These are phyloP conservation scores for Annulohypoxylon truncatum DNA, from an alignment of 2,329 filamentous ascomycete genomes.

Conservation along the genomic window DNA sequence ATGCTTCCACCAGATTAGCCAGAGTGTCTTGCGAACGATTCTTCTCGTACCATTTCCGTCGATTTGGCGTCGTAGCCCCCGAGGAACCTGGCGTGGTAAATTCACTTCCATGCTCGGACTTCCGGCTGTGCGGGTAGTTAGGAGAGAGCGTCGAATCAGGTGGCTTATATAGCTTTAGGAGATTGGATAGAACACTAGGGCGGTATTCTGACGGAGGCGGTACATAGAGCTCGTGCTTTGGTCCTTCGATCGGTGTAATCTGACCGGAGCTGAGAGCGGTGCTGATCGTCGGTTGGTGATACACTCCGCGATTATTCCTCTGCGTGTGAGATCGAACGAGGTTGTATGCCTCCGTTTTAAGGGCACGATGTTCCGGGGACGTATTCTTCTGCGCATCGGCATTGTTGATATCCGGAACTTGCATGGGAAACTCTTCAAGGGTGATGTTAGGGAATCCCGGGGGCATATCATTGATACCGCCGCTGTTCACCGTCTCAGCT, in stretches of 20 bases:
- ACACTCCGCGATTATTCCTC: constrained; percentile 39
- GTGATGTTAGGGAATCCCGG: constrained; percentile 47
- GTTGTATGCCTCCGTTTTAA: constrained; percentile 55
- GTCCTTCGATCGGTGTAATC: constrained; percentile 50
- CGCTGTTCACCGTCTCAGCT: constrained; percentile 47
- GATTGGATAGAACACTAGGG: constrained; percentile 59
- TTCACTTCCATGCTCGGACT: constrained; percentile 44
- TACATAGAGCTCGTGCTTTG: constrained; percentile 56
- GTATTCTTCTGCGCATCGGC: constrained; percentile 26
- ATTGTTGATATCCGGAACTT: constrained; percentile 26
- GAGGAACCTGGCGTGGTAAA: constrained; percentile 53
- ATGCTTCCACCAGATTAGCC: constrained; percentile 61
- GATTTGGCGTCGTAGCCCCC: constrained; percentile 57
- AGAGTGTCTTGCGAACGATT: constrained; percentile 61
- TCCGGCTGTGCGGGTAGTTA: constrained; percentile 45
- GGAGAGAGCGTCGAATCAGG: constrained; percentile 45
- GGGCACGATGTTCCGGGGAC: constrained; percentile 45
- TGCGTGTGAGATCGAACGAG: constrained; percentile 58
- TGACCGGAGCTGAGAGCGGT: constrained; percentile 39
- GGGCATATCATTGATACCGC: constrained; percentile 43
- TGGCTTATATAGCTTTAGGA: constrained; percentile 60
- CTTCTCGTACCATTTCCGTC: constrained; percentile 62
- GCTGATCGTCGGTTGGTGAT: constrained; percentile 20
- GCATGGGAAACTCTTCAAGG: constrained; percentile 48
- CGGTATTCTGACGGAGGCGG: constrained; percentile 57